These are phyloP conservation scores for Aureobasidium sp. DNA, from an alignment of 2,329 filamentous ascomycete genomes.

Conservation along the genomic window DNA sequence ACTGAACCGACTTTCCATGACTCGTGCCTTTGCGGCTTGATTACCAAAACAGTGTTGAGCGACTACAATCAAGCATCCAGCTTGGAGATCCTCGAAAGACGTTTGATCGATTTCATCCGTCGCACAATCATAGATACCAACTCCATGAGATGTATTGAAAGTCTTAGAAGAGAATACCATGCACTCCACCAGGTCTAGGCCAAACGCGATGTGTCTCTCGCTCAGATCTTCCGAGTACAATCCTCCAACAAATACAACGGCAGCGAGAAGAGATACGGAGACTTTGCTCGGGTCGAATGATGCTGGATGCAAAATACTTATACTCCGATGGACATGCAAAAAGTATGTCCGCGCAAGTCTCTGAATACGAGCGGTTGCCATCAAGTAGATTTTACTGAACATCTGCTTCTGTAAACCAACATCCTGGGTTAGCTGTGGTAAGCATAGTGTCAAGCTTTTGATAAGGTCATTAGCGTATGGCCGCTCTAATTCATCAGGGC, in stretches of 20 bases:
- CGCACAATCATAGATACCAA: not conserved
- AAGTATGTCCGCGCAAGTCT: not conserved
- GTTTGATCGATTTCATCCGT: conserved; percentile 6
- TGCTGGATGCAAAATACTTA: not conserved
- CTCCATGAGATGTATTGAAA: not conserved
- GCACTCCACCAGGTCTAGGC: not conserved
- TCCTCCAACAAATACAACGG: conserved; percentile 18
- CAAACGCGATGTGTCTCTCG: not conserved
- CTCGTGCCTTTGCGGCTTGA: conserved; percentile 15
- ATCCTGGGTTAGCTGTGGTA: not conserved
- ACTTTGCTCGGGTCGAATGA: not conserved
- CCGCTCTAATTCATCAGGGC: not conserved
- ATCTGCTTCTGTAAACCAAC: not conserved
- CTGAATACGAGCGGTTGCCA: not conserved
- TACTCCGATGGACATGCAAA: not conserved
- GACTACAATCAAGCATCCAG: conserved; percentile 18
- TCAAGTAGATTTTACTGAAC: not conserved
- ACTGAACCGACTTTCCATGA: conserved; percentile 6
- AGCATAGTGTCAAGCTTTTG: not conserved
- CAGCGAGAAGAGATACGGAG: conserved; percentile 4
- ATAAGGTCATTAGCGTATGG: not conserved
- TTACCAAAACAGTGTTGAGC: conserved; percentile 22
- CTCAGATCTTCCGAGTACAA: conserved; percentile 21
- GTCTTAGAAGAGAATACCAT: conserved; percentile 15
- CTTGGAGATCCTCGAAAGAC: conserved; percentile 21